Evolutionary conservation across 2,329 filamentous ascomycete genomes (phyloP).

Genomic region (Ophiognomonia clavigignenti-juglandacearum): DNA sequence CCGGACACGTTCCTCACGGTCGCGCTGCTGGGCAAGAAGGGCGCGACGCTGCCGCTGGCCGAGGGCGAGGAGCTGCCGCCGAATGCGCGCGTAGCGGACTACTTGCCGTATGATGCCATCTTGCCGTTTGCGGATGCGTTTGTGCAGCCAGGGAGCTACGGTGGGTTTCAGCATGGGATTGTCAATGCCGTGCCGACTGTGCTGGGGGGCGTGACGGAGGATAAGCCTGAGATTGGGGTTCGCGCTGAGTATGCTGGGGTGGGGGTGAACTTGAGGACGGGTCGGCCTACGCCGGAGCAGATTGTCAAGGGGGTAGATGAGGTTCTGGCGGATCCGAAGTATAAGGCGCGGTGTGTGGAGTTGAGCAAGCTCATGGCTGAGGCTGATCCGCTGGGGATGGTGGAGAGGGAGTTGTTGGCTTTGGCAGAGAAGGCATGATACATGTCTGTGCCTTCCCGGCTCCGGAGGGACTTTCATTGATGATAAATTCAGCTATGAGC

Average conservation of each 20-base stretch:
- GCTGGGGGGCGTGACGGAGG: constrained; percentile 35
- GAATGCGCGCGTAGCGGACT: constrained; percentile 41
- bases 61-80: constrained; percentile 24
- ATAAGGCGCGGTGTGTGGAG: constrained; percentile 24
- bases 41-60: constrained; percentile 20
- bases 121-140: constrained; percentile 39
- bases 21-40: constrained; percentile 25
- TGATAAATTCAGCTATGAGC: too few relatives aligned
- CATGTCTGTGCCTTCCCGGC: too few relatives aligned
- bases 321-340: constrained; percentile 26
- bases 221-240: constrained; percentile 36
- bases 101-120: constrained; percentile 41
- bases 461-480: too few relatives aligned
- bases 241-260: constrained; percentile 38
- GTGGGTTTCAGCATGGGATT: constrained; percentile 39
- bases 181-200: constrained; percentile 42
- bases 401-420: neutral
- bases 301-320: constrained; percentile 27
- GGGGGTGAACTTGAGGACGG: constrained; percentile 37
- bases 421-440: too few relatives aligned
- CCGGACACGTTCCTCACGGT: constrained; percentile 35
- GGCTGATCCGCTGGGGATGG: neutral
- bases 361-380: constrained; percentile 17
- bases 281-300: constrained; percentile 25
- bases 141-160: constrained; percentile 45